phyloP scores from a whole-genome alignment of 129 eudicot species.

The Oenanthe sinensis region DNA sequence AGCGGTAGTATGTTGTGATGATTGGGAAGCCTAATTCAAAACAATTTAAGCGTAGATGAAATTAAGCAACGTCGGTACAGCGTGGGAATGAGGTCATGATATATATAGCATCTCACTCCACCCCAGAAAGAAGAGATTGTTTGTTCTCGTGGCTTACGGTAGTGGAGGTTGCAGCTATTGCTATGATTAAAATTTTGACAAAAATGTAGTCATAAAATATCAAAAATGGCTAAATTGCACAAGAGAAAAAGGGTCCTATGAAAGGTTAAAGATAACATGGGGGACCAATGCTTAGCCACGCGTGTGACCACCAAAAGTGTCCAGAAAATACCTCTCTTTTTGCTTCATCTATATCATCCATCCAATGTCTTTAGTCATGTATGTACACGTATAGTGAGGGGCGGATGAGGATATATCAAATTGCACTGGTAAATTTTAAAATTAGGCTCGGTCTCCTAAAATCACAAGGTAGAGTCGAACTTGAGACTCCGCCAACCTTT shows the following conservation, averaged over 20 bases:
- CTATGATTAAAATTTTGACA: constrained; percentile 20
- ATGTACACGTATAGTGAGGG: background rate
- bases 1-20: too few relatives aligned
- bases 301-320: background rate
- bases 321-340: background rate
- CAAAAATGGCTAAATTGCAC: background rate
- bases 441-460: too few relatives aligned
- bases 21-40: too few relatives aligned
- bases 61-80: background rate
- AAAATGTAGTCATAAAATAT: background rate
- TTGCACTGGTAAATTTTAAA: too few relatives aligned
- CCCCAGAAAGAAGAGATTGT: background rate
- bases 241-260: background rate
- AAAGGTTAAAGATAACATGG: background rate
- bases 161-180: constrained; percentile 30
- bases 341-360: too few relatives aligned
- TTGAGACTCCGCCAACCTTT: too few relatives aligned
- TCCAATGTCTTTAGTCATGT: background rate
- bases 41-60: too few relatives aligned
- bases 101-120: constrained; percentile 13
- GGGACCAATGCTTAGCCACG: background rate
- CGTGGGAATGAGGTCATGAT: background rate
- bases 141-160: constrained; percentile 14
- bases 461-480: too few relatives aligned
- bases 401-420: too few relatives aligned